A percentile compares a stretch with the other conserved stretches of the same genome.
Evolutionary conservation across 768 basidiomycete species (phyloP).

Genomic region (Phallus indusiatus): DNA sequence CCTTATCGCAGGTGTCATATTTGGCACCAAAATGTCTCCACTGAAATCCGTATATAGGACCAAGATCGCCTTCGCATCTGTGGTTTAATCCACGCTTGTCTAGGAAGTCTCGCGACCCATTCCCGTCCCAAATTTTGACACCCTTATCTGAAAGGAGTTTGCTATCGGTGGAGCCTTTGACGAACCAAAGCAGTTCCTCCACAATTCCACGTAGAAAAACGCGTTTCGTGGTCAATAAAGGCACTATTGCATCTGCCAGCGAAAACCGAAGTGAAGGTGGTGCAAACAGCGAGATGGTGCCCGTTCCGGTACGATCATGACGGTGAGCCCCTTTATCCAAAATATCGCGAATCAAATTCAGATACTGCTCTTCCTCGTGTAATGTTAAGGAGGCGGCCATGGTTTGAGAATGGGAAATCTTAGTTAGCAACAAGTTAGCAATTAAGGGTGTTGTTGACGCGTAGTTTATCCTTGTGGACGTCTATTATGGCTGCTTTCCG

Average conservation of each 20-base stretch:
- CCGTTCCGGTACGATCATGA: slow-evolving; percentile 90
- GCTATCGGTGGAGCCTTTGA: slow-evolving; percentile 77
- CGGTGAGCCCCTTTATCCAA: slow-evolving; percentile 68
- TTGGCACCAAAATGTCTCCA: slow-evolving; percentile 92
- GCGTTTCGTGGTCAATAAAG: slow-evolving; percentile 90
- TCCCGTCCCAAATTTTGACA: slow-evolving; percentile 97
- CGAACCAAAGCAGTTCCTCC: slow-evolving; percentile 94
- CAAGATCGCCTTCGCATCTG: slow-evolving; percentile 83
- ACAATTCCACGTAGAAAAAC: slow-evolving; percentile 87
- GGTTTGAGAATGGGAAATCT: slow-evolving; percentile 11
- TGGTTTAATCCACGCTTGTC: slow-evolving; percentile 78
- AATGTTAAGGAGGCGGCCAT: neutral
- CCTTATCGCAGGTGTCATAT: slow-evolving; percentile 63
- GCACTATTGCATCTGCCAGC: slow-evolving; percentile 63
- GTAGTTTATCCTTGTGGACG: slow-evolving; percentile 4
- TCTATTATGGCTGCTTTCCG: neutral
- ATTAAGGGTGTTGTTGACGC: slow-evolving; percentile 4
- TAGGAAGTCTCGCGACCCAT: slow-evolving; percentile 81
- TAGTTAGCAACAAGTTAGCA: slow-evolving; percentile 10
- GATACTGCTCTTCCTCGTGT: slow-evolving; percentile 91
- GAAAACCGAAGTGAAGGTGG: slow-evolving; percentile 87
- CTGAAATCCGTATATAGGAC: slow-evolving; percentile 95
- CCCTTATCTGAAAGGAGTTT: slow-evolving; percentile 67
- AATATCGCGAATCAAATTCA: slow-evolving; percentile 68
- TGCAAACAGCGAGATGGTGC: slow-evolving; percentile 87